A percentile compares a stretch with the other conserved stretches of the same genome.
Evolutionary conservation across 1,139 yeast species (phyloP).

Genomic region (Candida dubliniensis): DNA sequence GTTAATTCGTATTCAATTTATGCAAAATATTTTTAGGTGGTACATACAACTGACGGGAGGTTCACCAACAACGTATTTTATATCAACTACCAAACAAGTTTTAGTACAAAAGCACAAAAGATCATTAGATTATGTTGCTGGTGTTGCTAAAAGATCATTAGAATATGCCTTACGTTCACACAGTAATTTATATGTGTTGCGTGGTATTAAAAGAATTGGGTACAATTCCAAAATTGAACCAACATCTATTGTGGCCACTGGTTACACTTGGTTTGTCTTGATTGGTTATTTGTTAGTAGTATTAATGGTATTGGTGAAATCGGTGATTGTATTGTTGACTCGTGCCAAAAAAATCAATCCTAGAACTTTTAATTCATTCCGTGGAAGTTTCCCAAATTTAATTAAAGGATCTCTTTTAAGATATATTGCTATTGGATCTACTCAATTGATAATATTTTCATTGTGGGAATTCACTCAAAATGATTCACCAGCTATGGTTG

Average conservation of each 20-base stretch:
- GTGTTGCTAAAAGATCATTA: conserved; percentile 27
- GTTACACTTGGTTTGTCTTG: conserved; percentile 69
- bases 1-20: conserved; percentile 60
- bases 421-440: conserved; percentile 72
- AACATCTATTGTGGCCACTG: conserved; percentile 72
- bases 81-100: conserved; percentile 57
- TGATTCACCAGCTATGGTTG: conserved; percentile 77
- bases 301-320: conserved; percentile 54
- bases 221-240: conserved; percentile 67
- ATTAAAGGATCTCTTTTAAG: conserved; percentile 69
- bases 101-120: conserved; percentile 55
- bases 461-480: conserved; percentile 71
- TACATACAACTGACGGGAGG: conserved; percentile 82
- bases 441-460: conserved; percentile 67
- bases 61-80: conserved; percentile 58
- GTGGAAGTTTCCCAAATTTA: conserved; percentile 53
- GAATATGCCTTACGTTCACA: conserved; percentile 38
- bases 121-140: conserved; percentile 31
- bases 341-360: conserved; percentile 47
- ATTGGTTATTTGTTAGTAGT: conserved; percentile 55
- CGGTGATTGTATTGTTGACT: conserved; percentile 46
- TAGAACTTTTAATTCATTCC: conserved; percentile 47
- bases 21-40: conserved; percentile 82
- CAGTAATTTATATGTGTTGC: conserved; percentile 54
- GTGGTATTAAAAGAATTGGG: conserved; percentile 78